phyloP scores from a whole-genome alignment of 371 early-diverging fungal genomes.

The Mortierella sp. region DNA sequence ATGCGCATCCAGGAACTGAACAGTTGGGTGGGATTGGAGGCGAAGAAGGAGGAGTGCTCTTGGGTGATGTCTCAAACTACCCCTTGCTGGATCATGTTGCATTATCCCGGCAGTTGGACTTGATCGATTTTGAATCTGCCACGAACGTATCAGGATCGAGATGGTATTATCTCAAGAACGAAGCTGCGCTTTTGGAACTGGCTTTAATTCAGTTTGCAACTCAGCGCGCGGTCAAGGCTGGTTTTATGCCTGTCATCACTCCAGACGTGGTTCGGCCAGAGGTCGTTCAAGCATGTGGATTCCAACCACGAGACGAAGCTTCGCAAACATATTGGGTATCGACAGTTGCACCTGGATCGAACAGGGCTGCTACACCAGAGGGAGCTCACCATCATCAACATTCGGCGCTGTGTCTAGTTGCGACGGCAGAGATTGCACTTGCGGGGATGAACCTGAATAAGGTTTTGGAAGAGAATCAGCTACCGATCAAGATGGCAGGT shows the following conservation, averaged over 20 bases:
- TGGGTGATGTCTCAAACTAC: constrained; percentile 28
- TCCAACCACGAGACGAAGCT: constrained; percentile 84
- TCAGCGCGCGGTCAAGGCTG: constrained; percentile 76
- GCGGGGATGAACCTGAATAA: constrained; percentile 86
- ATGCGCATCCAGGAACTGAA: constrained; percentile 23
- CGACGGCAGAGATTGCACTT: constrained; percentile 94
- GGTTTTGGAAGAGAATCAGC: constrained; percentile 63
- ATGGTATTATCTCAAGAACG: constrained; percentile 89
- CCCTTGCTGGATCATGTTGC: constrained; percentile 77
- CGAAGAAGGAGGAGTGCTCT: constrained; percentile 25
- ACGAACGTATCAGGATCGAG: constrained; percentile 87
- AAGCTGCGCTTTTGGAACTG: constrained; percentile 87
- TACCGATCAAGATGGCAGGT: constrained; percentile 84
- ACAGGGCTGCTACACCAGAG: constrained; percentile 12
- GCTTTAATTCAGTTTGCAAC: constrained; percentile 91
- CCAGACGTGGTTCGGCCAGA: constrained; percentile 90
- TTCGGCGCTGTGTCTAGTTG: constrained; percentile 78
- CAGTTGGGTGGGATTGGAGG: not conserved
- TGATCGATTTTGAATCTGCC: constrained; percentile 90
- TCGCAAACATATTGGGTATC: constrained; percentile 88
- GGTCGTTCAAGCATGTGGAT: constrained; percentile 92
- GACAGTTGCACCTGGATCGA: constrained; percentile 60
- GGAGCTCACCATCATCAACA: constrained; percentile 36
- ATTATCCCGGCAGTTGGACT: constrained; percentile 69
- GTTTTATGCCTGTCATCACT: constrained; percentile 82